phyloP scores from a whole-genome alignment of 768 basidiomycete species.

The Pulveroboletus sp. region DNA sequence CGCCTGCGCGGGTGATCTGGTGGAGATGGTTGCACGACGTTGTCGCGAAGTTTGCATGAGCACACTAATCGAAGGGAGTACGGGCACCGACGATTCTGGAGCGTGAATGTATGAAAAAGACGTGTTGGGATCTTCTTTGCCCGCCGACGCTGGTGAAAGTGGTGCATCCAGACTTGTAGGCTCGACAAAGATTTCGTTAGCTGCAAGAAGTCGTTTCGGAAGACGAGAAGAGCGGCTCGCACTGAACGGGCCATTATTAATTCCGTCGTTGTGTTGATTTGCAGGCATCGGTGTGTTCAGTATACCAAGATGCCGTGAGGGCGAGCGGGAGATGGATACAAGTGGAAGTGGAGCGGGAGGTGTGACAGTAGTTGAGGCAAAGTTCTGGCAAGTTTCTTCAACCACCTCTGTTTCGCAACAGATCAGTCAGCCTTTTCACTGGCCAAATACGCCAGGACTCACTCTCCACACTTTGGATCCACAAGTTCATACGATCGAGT shows the following conservation, averaged over 20 bases:
- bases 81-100: constrained; percentile 19
- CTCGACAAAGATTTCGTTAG: constrained; percentile 65
- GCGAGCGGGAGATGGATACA: constrained; percentile 49
- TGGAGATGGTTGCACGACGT: constrained; percentile 64
- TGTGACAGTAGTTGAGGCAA: constrained; percentile 48
- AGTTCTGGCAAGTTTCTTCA: constrained; percentile 73
- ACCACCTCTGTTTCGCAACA: constrained; percentile 57
- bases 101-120: constrained; percentile 22
- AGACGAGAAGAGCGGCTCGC: constrained; percentile 38
- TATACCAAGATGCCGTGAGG: constrained; percentile 32
- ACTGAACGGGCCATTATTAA: constrained; percentile 1
- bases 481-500: constrained; percentile 67
- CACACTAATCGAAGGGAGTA: constrained; percentile 14
- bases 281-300: constrained; percentile 32
- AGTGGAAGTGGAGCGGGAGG: constrained; percentile 61
- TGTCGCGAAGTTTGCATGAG: constrained; percentile 33
- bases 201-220: constrained; percentile 60
- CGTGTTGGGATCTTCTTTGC: constrained; percentile 12
- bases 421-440: not conserved
- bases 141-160: constrained; percentile 19
- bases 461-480: constrained; percentile 85
- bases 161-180: constrained; percentile 11
- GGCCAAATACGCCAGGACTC: constrained; percentile 28
- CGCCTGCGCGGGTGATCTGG: constrained; percentile 49
- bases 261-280: constrained; percentile 5